Conservation (phyloP, 805 yeast species). For the Tetrapisispora nanseiensis region DNA sequence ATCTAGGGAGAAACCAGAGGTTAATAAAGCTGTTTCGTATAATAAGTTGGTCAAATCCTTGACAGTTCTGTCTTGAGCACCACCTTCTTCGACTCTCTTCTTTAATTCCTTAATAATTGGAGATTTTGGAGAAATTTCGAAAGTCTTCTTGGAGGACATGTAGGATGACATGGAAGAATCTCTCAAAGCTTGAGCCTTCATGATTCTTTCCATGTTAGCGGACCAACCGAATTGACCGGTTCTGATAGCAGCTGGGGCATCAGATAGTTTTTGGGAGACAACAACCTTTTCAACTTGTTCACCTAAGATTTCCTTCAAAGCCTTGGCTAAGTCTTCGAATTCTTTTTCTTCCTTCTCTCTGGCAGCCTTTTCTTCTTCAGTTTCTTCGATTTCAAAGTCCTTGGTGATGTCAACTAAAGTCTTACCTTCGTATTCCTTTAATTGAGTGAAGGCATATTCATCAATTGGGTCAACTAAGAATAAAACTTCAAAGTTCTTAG, state of each 20-base stretch:
- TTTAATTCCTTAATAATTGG: slow-evolving; percentile 91
- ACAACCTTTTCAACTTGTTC: slow-evolving; percentile 99
- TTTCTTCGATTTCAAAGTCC: slow-evolving; percentile 97
- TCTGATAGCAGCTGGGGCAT: slow-evolving; percentile 99
- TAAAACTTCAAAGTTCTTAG: slow-evolving; percentile 95
- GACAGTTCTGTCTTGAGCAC: slow-evolving; percentile 97
- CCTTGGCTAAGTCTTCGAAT: slow-evolving; percentile 87
- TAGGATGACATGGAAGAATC: slow-evolving; percentile 97
- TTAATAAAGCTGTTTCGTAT: slow-evolving; percentile 95
- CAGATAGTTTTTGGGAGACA: slow-evolving; percentile 93
- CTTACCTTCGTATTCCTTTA: slow-evolving; percentile 99
- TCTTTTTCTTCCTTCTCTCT: slow-evolving; percentile 91
- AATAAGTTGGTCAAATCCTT: slow-evolving; percentile 93
- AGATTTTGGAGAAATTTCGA: slow-evolving; percentile 96
- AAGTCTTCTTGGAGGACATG: slow-evolving; percentile 99
- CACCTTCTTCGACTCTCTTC: slow-evolving; percentile 92
- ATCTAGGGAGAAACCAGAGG: slow-evolving; percentile 97
- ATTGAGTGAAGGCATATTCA: slow-evolving; percentile 98
- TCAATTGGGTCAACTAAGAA: slow-evolving; percentile 98
- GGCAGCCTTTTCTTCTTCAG: slow-evolving; percentile 91
- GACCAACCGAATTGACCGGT: slow-evolving; percentile 99
- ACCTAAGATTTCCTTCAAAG: slow-evolving; percentile 93
- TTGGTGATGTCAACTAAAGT: slow-evolving; percentile 97
- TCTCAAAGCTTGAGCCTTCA: slow-evolving; percentile 99
- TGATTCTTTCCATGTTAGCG: slow-evolving; percentile 99